These are phyloP conservation scores for Pleurotus cornucopiae DNA, from an alignment of 768 basidiomycete species.

Conservation along the genomic window DNA sequence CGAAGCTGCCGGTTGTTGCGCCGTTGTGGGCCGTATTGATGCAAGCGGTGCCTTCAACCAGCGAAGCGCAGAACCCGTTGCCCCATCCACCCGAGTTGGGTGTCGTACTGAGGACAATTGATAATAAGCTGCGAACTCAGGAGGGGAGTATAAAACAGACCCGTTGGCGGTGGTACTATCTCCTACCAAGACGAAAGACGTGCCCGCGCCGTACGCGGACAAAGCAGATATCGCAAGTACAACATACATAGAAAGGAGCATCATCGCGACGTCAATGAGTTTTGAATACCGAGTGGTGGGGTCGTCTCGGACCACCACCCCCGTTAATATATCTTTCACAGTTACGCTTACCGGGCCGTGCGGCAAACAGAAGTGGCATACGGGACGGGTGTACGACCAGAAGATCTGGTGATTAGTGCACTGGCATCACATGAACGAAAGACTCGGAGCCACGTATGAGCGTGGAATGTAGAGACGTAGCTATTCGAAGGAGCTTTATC, in stretches of 20 bases:
- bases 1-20: conserved; percentile 36
- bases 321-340: no score
- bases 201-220: conserved; percentile 7
- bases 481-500: no score
- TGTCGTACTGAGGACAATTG: conserved; percentile 19
- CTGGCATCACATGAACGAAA: no score
- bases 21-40: conserved; percentile 38
- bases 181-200: conserved; percentile 35
- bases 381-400: no score
- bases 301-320: no score
- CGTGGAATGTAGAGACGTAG: no score
- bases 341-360: no score
- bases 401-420: no score
- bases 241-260: not conserved
- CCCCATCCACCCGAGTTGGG: conserved; percentile 37
- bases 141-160: conserved; percentile 13
- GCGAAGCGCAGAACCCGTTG: conserved; percentile 35
- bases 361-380: no score
- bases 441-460: no score
- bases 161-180: conserved; percentile 38
- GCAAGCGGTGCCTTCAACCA: conserved; percentile 28
- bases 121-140: not conserved
- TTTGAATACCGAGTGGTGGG: not conserved
- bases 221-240: not conserved
- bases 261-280: not conserved